Base-by-base conservation (phyloP, 2,329 filamentous ascomycete species). In the Myriosclerotinia curreyana region DNA sequence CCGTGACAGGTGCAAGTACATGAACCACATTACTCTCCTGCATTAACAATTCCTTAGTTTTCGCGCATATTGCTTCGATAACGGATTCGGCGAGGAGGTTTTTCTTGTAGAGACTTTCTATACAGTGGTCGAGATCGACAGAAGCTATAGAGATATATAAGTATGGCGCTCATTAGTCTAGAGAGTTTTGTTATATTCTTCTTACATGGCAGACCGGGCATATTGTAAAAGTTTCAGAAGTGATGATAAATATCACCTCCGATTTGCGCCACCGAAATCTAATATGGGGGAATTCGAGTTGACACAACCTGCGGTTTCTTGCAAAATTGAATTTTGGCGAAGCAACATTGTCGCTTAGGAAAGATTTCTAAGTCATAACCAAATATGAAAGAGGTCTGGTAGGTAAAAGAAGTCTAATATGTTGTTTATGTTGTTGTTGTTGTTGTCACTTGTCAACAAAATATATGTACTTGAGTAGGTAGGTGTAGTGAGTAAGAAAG, bases 1-100 rank as follows among this genome's bases (percentile, higher is more conserved):
- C 95, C 20, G 95, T 99, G 65, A 99, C 92, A 2, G 95, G 95
- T 40, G 95, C 93, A 72, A 87, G 87, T 68, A 99, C 96, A 77
- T 99, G 95, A 66, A 99, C 95, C 68, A 99, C 95, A 79, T 99
- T 99, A 84, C 94, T 98, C 86, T 99, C 95, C 76, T 96, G 94
- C 95, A 99, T 99, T 71, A 99, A 84, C 71, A 99, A 83, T 81
- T 99, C 95, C 76, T 99, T 99, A 28, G 96, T 95, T 78, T 99
- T 99, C 77, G 95, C 93, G 81, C 95, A 99, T 86, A 99, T 94
- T 74, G 95, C 95, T 80, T 99, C 95, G 78, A 99, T 94, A 70
- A 99, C 93, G 50, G 94, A 96, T 79, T 99, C 95, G 73, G 95
- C 93, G 65, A 99, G 86, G 66, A 99, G 86, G 77, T 98, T 95